These are phyloP conservation scores for Yamadazyma conglobata DNA, from an alignment of 1,139 yeast species.

Conservation along the genomic window DNA sequence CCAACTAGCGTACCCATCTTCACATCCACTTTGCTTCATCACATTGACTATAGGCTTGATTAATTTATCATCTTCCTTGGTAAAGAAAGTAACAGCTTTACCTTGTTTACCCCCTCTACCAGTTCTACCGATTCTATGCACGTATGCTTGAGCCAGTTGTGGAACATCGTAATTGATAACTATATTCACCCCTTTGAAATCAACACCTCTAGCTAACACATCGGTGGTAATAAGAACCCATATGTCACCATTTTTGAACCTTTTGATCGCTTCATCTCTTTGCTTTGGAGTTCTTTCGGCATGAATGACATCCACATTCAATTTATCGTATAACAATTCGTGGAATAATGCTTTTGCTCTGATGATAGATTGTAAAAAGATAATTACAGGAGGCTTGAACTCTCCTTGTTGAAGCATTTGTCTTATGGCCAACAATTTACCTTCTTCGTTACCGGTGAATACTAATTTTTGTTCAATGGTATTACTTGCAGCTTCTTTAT, in stretches of 20 bases:
- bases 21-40: slow-evolving; percentile 88
- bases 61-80: slow-evolving; percentile 78
- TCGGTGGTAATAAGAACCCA: slow-evolving; percentile 98
- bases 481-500: slow-evolving; percentile 86
- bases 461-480: slow-evolving; percentile 81
- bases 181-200: slow-evolving; percentile 90
- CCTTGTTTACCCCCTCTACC: slow-evolving; percentile 94
- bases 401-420: slow-evolving; percentile 84
- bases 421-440: slow-evolving; percentile 85
- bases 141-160: slow-evolving; percentile 88
- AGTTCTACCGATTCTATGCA: slow-evolving; percentile 97
- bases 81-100: slow-evolving; percentile 85
- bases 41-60: slow-evolving; percentile 87
- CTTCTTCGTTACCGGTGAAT: slow-evolving; percentile 92
- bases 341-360: slow-evolving; percentile 95
- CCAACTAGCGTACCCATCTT: slow-evolving; percentile 70
- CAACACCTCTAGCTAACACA: slow-evolving; percentile 94
- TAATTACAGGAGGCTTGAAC: slow-evolving; percentile 87
- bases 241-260: slow-evolving; percentile 83
- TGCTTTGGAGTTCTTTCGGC: slow-evolving; percentile 91
- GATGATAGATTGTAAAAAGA: slow-evolving; percentile 85
- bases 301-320: slow-evolving; percentile 93
- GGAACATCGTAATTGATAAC: slow-evolving; percentile 98
- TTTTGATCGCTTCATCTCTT: slow-evolving; percentile 78
- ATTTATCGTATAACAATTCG: slow-evolving; percentile 83